Evolutionary conservation across 495 filamentous ascomycete species (phyloP).

Genomic region (Lophiostoma macrostomum): DNA sequence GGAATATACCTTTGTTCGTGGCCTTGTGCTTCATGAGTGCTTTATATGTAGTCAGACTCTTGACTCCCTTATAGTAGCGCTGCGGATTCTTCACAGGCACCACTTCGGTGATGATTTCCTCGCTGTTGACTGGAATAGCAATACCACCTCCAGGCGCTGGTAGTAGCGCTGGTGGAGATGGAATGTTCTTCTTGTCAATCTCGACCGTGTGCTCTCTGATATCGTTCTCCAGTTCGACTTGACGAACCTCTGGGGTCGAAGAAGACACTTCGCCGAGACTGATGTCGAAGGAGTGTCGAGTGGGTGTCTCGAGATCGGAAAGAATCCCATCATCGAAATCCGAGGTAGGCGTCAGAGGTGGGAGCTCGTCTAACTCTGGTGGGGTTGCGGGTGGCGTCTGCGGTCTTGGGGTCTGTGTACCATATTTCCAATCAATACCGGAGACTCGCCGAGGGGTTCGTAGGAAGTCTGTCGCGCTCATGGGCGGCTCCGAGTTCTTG

Average conservation of each 20-base stretch:
- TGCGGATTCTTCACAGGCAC: not conserved
- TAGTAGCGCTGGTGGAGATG: conserved; percentile 3
- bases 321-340: conserved; percentile 1
- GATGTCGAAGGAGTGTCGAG: not conserved
- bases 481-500: conserved; percentile 10
- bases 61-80: conserved; percentile 15
- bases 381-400: conserved; percentile 13
- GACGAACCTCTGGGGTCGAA: not conserved
- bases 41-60: conserved; percentile 16
- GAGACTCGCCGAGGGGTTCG: conserved; percentile 19
- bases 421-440: conserved; percentile 15
- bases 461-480: conserved; percentile 22
- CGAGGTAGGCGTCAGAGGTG: conserved; percentile 21
- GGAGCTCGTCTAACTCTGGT: conserved; percentile 20
- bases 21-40: conserved; percentile 14
- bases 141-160: conserved; percentile 12
- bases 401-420: not conserved
- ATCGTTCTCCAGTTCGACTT: not conserved
- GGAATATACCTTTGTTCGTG: conserved; percentile 14
- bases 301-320: conserved; percentile 11
- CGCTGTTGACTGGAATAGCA: not conserved
- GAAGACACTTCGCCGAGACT: not conserved
- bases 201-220: conserved; percentile 22
- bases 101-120: conserved; percentile 3
- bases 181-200: conserved; percentile 14